Conservation (phyloP, 2,329 filamentous ascomycete species). For the Scopulariopsis brevicaulis region DNA sequence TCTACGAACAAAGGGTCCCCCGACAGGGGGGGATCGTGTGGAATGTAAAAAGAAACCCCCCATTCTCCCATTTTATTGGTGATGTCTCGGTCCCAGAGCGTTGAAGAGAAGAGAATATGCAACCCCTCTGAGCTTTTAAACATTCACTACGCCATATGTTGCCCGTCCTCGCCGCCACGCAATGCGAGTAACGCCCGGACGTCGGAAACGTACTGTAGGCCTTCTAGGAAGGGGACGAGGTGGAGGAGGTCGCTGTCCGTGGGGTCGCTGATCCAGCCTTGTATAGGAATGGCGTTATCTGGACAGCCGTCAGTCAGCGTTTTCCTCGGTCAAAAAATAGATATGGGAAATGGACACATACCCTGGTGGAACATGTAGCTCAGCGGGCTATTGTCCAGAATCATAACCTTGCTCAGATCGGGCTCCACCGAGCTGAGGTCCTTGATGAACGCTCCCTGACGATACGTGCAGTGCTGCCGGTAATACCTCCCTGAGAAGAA, state of each 20-base stretch:
- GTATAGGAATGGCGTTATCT: conserved; percentile 99
- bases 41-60: neutral
- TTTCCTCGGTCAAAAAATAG: neutral
- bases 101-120: neutral
- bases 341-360: conserved; percentile 26
- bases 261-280: conserved; percentile 98
- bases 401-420: conserved; percentile 96
- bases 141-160: conserved; percentile 33
- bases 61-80: neutral
- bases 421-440: conserved; percentile 93
- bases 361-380: conserved; percentile 99
- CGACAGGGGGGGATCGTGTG: too few relatives aligned
- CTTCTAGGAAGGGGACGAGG: conserved; percentile 84
- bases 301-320: conserved; percentile 1
- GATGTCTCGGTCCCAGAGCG: neutral
- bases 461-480: conserved; percentile 90
- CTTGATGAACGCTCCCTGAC: conserved; percentile 96
- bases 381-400: conserved; percentile 94
- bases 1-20: neutral
- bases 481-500: conserved; percentile 93
- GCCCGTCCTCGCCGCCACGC: conserved; percentile 71
- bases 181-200: conserved; percentile 83
- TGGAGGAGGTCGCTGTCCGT: conserved; percentile 94
- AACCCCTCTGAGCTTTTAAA: neutral
- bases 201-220: conserved; percentile 91